Base-by-base conservation (phyloP, 805 yeast genomes). In the Jamesozyma piceae region DNA sequence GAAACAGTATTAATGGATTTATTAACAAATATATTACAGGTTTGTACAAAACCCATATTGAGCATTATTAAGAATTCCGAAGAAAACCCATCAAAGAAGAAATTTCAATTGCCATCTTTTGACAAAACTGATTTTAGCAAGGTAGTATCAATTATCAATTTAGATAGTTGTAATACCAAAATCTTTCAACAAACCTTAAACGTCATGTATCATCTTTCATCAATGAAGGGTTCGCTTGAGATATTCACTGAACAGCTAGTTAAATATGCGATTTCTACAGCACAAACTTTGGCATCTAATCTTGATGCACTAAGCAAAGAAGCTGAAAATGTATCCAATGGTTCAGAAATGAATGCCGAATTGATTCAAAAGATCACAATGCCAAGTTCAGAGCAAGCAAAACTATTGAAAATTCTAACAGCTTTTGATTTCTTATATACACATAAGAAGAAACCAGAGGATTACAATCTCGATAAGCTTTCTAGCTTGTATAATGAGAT, bases 381-480 rank as follows among this genome's bases (percentile, higher is more conserved):
- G 0, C 76, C 88, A 1, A 77, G 83, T 34, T 83, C 95, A 0
- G 88, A 83, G 47, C 97, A 92, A 58, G 84, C 96, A 6, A 88
- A 87, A 54, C 63, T 92, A n/a, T 66, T 90, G 42, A 72, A 95
- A 40, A 79, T 87, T 2, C 68, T 89, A 46, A 88, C 97, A 1
- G 95, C 96, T 0, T 70, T 89, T 44, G 96, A 89, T 53, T 86
- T 82, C 51, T 68, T 89, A 55, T 82, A 76, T 59, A 86, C 80
- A 41, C 53, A 56, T 32, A 55, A 57, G 44, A 50, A 54, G 39
- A 45, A 52, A 6, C 17, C 36, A 11, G 57, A 52, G 24, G 55
- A 57, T 10, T 51, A 49, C 2, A 53, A 55, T 29, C 58, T 69
- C 17, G 73, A 70, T 32, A 73, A 71, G 42, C 61, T 86, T 47